phyloP scores from a whole-genome alignment of 257 asterid genomes.

The Gynochthodes officinalis region DNA sequence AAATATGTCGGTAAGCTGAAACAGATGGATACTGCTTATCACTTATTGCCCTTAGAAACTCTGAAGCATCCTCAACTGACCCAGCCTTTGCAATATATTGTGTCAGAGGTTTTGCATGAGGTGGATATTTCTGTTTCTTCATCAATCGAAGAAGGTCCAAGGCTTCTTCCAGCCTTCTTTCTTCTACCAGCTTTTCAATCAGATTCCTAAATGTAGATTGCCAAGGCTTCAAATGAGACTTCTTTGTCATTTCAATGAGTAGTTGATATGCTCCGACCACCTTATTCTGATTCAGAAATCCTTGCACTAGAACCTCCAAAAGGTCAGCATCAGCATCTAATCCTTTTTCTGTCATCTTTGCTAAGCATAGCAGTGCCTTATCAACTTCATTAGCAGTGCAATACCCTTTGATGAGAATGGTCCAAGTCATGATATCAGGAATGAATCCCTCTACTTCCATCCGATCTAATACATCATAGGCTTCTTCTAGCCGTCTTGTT shows the following conservation, averaged over 20 bases:
- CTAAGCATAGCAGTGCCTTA: slow-evolving; percentile 58
- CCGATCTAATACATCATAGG: slow-evolving; percentile 50
- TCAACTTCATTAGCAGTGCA: slow-evolving; percentile 56
- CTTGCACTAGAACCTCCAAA: slow-evolving; percentile 65
- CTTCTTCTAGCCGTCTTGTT: slow-evolving; percentile 66
- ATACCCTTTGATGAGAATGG: slow-evolving; percentile 75
- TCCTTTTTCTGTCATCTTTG: slow-evolving; percentile 71
- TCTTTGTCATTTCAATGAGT: slow-evolving; percentile 54
- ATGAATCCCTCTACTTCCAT: slow-evolving; percentile 64
- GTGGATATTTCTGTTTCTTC: slow-evolving; percentile 86
- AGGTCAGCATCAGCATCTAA: slow-evolving; percentile 72
- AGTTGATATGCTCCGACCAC: slow-evolving; percentile 54
- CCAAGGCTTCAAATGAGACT: slow-evolving; percentile 66
- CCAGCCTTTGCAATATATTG: slow-evolving; percentile 61
- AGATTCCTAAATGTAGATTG: slow-evolving; percentile 74
- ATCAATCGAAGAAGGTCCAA: slow-evolving; percentile 62
- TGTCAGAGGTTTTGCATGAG: slow-evolving; percentile 61
- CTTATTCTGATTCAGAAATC: slow-evolving; percentile 52
- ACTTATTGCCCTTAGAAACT: slow-evolving; percentile 50
- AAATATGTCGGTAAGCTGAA: slow-evolving; percentile 63
- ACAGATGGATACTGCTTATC: slow-evolving; percentile 62
- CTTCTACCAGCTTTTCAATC: slow-evolving; percentile 64
- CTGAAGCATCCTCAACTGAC: slow-evolving; percentile 70
- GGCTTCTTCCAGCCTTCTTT: slow-evolving; percentile 76
- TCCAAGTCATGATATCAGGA: slow-evolving; percentile 92